phyloP scores from a whole-genome alignment of 1,139 yeast species.

The Meyerozyma carpophila region DNA sequence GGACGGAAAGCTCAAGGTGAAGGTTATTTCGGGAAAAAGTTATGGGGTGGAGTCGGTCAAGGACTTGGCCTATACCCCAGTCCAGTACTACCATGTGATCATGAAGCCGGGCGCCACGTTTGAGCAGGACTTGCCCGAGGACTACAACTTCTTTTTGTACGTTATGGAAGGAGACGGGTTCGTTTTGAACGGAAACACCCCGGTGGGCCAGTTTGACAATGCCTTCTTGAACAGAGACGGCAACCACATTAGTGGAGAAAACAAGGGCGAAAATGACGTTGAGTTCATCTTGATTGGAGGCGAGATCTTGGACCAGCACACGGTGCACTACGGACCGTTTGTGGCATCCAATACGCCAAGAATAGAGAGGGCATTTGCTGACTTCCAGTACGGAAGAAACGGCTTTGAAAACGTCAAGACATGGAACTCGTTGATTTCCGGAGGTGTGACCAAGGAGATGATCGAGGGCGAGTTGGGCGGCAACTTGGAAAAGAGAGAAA shows the following conservation, averaged over 20 bases:
- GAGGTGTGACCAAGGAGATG: slow-evolving; percentile 51
- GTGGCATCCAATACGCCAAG: slow-evolving; percentile 63
- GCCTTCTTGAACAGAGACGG: slow-evolving; percentile 69
- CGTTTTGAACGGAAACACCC: slow-evolving; percentile 37
- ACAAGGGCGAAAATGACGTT: slow-evolving; percentile 23
- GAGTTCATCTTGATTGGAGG: slow-evolving; percentile 76
- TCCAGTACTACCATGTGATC: slow-evolving; percentile 62
- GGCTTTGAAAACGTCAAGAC: slow-evolving; percentile 69
- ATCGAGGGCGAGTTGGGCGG: slow-evolving; percentile 36
- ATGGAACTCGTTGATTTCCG: slow-evolving; percentile 66
- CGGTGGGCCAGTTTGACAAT: slow-evolving; percentile 44
- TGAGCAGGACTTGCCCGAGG: slow-evolving; percentile 54
- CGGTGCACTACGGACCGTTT: slow-evolving; percentile 88
- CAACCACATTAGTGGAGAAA: slow-evolving; percentile 43
- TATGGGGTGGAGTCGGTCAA: slow-evolving; percentile 70
- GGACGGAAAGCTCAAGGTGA: slow-evolving; percentile 59
- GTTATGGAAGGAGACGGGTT: slow-evolving; percentile 58
- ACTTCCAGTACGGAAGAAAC: slow-evolving; percentile 61
- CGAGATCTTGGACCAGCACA: slow-evolving; percentile 65
- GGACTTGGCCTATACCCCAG: slow-evolving; percentile 82
- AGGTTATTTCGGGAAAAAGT: slow-evolving; percentile 72
- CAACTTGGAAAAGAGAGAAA: slow-evolving; percentile 26
- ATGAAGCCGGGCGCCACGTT: slow-evolving; percentile 67
- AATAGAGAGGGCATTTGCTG: slow-evolving; percentile 51
- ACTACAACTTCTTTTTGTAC: slow-evolving; percentile 72